phyloP scores from a whole-genome alignment of 192 early-diverging fungal species.

The Rhizophlyctis rosea region DNA sequence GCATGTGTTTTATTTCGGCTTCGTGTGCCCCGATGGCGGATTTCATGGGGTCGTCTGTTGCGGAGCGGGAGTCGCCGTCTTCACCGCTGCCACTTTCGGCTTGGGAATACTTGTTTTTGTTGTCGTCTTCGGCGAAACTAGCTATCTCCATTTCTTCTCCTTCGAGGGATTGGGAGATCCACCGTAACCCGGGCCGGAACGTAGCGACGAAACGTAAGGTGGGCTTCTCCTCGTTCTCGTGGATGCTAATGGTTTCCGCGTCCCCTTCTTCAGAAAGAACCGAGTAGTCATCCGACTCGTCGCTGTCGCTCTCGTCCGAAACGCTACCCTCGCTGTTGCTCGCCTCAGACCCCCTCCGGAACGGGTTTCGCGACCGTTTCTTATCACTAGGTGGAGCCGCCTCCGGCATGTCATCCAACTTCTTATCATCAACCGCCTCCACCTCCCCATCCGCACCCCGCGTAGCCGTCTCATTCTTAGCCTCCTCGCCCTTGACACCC shows the following conservation, averaged over 20 bases:
- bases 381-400: too few species aligned
- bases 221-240: background rate
- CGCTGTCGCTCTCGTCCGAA: background rate
- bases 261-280: slow-evolving; percentile 12
- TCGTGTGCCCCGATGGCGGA: background rate
- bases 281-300: background rate
- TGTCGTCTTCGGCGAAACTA: background rate
- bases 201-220: slow-evolving; percentile 11
- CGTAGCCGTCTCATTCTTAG: background rate
- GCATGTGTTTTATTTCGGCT: background rate
- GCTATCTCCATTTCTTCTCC: slow-evolving; percentile 20
- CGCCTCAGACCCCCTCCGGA: background rate
- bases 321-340: too few species aligned
- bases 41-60: background rate
- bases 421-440: background rate
- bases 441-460: background rate
- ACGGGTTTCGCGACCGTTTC: background rate
- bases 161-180: slow-evolving; percentile 2
- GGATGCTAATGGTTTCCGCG: background rate
- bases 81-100: background rate
- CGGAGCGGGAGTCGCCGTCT: background rate
- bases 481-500: slow-evolving; percentile 1
- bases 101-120: background rate
- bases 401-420: background rate
- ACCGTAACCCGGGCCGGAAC: slow-evolving; percentile 17